Percentiles rank a stretch among this genome's conserved stretches.
Evolutionary conservation across 116 monocot genomes (phyloP).

Genomic region (Papilionanthe hybrid): DNA sequence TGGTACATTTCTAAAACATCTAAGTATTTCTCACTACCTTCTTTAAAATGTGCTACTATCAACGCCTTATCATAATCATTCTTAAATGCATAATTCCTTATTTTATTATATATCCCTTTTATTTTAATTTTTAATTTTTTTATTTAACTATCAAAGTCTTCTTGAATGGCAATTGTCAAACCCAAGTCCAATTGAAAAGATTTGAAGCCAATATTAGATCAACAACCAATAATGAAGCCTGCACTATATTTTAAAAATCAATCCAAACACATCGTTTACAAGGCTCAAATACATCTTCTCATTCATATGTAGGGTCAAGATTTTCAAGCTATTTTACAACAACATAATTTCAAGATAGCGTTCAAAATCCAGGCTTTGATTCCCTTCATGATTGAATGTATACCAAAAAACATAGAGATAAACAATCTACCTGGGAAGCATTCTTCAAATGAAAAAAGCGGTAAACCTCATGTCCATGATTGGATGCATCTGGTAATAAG

Average conservation of each 20-base stretch:
- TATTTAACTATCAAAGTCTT: too few species aligned
- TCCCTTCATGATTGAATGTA: not conserved
- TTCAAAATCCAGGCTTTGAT: not conserved
- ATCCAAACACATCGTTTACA: not conserved
- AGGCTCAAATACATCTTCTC: not conserved
- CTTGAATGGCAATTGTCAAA: too few species aligned
- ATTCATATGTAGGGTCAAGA: not conserved
- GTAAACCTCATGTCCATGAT: not conserved
- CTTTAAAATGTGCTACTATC: too few species aligned
- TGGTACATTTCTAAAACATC: too few species aligned
- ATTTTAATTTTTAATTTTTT: too few species aligned
- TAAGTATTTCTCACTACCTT: too few species aligned
- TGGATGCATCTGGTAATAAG: not conserved
- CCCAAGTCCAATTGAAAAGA: not conserved
- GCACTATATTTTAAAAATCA: not conserved
- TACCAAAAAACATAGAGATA: not conserved
- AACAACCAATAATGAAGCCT: not conserved
- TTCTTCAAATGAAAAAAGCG: constrained; percentile 3
- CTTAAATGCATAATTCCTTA: too few species aligned
- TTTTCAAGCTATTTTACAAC: not conserved
- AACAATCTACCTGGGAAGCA: constrained; percentile 1
- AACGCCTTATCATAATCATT: too few species aligned
- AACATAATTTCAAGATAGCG: not conserved
- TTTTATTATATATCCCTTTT: too few species aligned
- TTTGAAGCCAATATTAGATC: not conserved